These are phyloP conservation scores for Amanita inopinata DNA, from an alignment of 768 basidiomycete genomes.

Conservation along the genomic window DNA sequence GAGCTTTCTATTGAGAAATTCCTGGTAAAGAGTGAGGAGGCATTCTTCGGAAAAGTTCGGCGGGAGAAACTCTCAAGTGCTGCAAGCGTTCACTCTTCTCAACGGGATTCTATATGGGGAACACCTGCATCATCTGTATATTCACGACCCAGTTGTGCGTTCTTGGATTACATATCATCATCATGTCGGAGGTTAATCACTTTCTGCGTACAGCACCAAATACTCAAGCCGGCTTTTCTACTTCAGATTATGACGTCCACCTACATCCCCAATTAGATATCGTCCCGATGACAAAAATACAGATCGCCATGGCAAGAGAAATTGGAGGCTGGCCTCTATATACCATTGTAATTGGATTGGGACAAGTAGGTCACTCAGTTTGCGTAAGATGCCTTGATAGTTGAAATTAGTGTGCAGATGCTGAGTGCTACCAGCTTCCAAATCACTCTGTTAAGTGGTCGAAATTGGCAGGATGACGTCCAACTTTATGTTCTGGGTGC, in stretches of 20 bases:
- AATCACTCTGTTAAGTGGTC: constrained; percentile 81
- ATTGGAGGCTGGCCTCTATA: constrained; percentile 86
- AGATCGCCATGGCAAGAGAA: constrained; percentile 76
- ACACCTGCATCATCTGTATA: constrained; percentile 55
- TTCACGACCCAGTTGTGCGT: constrained; percentile 71
- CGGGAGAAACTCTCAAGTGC: constrained; percentile 82
- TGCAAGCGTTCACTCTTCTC: constrained; percentile 67
- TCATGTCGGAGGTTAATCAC: constrained; percentile 5
- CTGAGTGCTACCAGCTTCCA: constrained; percentile 90
- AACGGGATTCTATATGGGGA: constrained; percentile 77
- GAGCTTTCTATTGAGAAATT: constrained; percentile 90
- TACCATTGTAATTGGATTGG: constrained; percentile 78
- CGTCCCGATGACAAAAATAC: constrained; percentile 73
- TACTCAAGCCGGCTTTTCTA: constrained; percentile 33
- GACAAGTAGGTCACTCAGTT: constrained; percentile 42
- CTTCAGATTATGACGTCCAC: constrained; percentile 33
- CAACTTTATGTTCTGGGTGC: constrained; percentile 88
- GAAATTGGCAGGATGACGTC: constrained; percentile 70
- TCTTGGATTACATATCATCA: constrained; percentile 8
- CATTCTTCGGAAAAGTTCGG: constrained; percentile 85
- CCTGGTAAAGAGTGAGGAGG: constrained; percentile 85
- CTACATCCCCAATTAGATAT: constrained; percentile 43
- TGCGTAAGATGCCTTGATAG: constrained; percentile 2
- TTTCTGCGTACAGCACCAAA: constrained; percentile 33
- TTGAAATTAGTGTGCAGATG: constrained; percentile 39